Evolutionary conservation across 768 basidiomycete species (phyloP).

Genomic region (Rhizopogon rudus): DNA sequence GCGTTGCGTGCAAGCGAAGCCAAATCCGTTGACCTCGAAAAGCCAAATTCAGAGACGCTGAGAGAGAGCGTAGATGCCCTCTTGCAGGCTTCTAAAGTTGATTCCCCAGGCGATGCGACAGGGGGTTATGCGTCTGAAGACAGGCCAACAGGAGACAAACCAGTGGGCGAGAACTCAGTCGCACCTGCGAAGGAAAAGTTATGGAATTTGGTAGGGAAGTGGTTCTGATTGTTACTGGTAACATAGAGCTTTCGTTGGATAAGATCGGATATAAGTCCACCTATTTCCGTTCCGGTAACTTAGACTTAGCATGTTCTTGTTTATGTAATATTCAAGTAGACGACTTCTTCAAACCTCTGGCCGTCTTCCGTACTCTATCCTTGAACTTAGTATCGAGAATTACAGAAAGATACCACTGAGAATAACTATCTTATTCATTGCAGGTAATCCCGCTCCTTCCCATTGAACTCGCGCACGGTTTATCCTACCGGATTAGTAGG

Average conservation of each 20-base stretch:
- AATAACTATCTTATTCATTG: background rate
- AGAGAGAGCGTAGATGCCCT: slow-evolving; percentile 19
- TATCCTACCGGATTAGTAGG: too few species aligned
- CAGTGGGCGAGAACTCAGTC: background rate
- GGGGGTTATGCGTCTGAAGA: background rate
- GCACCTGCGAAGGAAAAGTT: background rate
- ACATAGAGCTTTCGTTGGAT: background rate
- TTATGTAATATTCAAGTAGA: too few species aligned
- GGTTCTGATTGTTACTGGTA: background rate
- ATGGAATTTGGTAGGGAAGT: slow-evolving; percentile 6
- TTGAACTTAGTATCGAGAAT: background rate
- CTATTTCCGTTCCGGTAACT: too few species aligned
- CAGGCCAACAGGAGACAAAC: background rate
- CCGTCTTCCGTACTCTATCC: background rate
- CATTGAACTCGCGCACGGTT: background rate
- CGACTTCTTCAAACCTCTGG: too few species aligned
- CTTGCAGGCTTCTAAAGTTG: background rate
- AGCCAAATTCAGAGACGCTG: slow-evolving; percentile 12
- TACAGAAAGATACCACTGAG: background rate
- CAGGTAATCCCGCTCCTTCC: background rate
- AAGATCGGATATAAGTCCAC: too few species aligned
- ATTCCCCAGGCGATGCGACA: background rate
- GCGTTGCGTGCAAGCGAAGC: background rate
- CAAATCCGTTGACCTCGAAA: background rate
- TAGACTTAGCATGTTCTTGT: too few species aligned